These are phyloP conservation scores for Rehmannia glutinosa DNA, from an alignment of 257 asterid species.

Conservation along the genomic window DNA sequence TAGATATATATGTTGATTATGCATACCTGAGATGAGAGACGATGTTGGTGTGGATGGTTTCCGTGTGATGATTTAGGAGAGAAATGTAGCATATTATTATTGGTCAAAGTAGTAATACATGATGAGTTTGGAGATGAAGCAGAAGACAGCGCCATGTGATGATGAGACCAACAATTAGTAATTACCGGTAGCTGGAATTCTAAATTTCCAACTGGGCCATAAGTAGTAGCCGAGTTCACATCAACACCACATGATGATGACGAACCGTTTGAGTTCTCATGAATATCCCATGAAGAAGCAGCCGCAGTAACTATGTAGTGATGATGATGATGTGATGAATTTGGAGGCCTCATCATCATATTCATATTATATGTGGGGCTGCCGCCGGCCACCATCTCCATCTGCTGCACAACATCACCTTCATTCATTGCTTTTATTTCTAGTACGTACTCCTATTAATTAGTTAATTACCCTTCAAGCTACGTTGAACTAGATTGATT, in stretches of 20 bases:
- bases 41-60: no score
- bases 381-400: slow-evolving; percentile 55
- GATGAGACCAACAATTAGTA: slow-evolving; percentile 30
- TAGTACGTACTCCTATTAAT: not conserved
- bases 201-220: no score
- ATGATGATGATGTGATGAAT: slow-evolving; percentile 18
- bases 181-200: no score
- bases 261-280: no score
- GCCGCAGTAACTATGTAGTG: slow-evolving; percentile 30
- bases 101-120: slow-evolving; percentile 35
- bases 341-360: slow-evolving; percentile 38
- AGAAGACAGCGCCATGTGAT: no score
- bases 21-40: slow-evolving; percentile 70
- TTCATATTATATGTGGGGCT: slow-evolving; percentile 57
- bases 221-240: no score
- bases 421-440: slow-evolving; percentile 39
- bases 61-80: no score
- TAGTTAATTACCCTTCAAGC: no score
- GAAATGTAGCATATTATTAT: slow-evolving; percentile 52
- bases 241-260: no score
- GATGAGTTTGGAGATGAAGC: slow-evolving; percentile 60
- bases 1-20: not conserved
- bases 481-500: no score
- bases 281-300: no score
- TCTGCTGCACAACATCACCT: slow-evolving; percentile 52